Conservation (phyloP, 352 stramenopile species). For the Phytophthora vignae region DNA sequence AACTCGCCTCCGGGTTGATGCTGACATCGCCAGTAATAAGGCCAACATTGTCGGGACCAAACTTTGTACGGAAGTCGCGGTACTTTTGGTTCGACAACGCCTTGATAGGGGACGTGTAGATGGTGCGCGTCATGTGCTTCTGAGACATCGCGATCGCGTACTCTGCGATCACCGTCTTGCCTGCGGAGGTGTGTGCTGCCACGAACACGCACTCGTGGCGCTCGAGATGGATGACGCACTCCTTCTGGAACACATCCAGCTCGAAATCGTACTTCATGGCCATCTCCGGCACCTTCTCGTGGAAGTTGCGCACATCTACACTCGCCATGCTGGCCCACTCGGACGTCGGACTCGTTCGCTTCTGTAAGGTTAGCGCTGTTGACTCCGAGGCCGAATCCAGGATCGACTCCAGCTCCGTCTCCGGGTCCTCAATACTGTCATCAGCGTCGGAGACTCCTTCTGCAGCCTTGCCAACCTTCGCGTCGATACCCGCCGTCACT, state of each 20-base stretch:
- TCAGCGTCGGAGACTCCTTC: slow-evolving; percentile 2
- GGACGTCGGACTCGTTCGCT: slow-evolving; percentile 32
- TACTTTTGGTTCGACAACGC: slow-evolving; percentile 99
- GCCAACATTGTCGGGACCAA: slow-evolving; percentile 94
- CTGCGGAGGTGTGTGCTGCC: slow-evolving; percentile 96
- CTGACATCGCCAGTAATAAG: slow-evolving; percentile 98
- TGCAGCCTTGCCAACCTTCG: background rate
- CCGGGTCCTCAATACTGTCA: slow-evolving; percentile 40
- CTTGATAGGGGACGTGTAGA: slow-evolving; percentile 99
- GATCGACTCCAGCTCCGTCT: slow-evolving; percentile 63
- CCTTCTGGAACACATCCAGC: slow-evolving; percentile 98
- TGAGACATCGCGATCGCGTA: slow-evolving; percentile 97
- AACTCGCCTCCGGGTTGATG: slow-evolving; percentile 96
- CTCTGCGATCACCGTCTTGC: slow-evolving; percentile 99
- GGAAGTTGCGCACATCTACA: slow-evolving; percentile 85
- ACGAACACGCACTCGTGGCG: slow-evolving; percentile 96
- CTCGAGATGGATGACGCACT: slow-evolving; percentile 96
- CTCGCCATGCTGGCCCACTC: slow-evolving; percentile 81
- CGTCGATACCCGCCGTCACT: background rate
- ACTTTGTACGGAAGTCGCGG: slow-evolving; percentile 95
- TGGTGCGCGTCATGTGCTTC: slow-evolving; percentile 91
- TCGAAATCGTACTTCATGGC: slow-evolving; percentile 86
- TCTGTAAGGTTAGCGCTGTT: slow-evolving; percentile 22
- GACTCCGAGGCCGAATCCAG: slow-evolving; percentile 34
- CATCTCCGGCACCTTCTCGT: slow-evolving; percentile 84